Base-by-base conservation (phyloP, 805 yeast genomes). In the Wickerhamiella alocasiicola region DNA sequence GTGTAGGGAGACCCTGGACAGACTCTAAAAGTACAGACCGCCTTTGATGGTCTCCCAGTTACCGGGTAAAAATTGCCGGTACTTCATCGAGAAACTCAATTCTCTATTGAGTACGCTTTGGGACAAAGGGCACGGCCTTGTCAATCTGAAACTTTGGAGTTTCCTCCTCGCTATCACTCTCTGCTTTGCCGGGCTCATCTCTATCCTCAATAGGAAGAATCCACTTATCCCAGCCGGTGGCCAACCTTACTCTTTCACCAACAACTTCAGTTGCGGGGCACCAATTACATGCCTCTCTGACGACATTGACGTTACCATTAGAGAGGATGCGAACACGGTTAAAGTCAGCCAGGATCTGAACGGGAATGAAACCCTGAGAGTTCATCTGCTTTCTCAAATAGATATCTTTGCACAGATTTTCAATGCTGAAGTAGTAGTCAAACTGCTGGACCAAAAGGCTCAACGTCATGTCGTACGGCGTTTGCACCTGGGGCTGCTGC, bases 341-440 rank as follows among this genome's bases (percentile, higher is more conserved):
- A 60, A 85, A 85, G 44, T 68, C 64, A 45, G 83, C 74, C 48
- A 84, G 68, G 43, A 74, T 67, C 5, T 59, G 55, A 44, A 84
- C 60, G 25, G 77, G 74, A 41, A 85, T 69, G 68, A 78, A 77
- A 19, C 95, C 95, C 44, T 74, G 67, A 35, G 70, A 53, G 59
- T 78, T 73, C 93, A 88, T 81, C 53, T 81, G 81, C 49, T 74
- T 71, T 61, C 95, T 75, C 61, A 91, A 68, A 57, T 64, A 88
- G 39, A 78, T 65, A 63, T 91, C 98, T 62, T 84, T 81, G 51
- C 79, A 67, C 61, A 91, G 68, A 61, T 91, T 91, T 52, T 84
- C 94, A 38, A 77, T 67, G 23, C 93, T 78, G 64, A 91, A 81
- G 61, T 91, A 91, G 66, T 91, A 91, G 56, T 83, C 91, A 39